These are phyloP conservation scores for Phytophthora ramorum DNA, from an alignment of 352 stramenopile genomes.

Conservation along the genomic window DNA sequence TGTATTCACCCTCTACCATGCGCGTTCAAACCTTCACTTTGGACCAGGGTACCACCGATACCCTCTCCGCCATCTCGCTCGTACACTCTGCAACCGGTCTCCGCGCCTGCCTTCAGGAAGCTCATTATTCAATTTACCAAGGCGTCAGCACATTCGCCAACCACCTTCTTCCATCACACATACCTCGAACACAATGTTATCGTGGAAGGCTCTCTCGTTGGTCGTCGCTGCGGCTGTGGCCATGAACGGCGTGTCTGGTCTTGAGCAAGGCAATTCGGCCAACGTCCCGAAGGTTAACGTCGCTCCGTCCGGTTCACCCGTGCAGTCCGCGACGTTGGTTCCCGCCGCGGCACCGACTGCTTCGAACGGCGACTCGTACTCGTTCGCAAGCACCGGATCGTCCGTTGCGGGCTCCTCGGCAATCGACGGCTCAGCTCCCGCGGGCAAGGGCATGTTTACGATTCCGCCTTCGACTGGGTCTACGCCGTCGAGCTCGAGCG, in stretches of 20 bases:
- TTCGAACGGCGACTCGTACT: constrained; percentile 1
- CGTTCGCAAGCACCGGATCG: constrained; percentile 16
- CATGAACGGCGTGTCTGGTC: constrained; percentile 16
- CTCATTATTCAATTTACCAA: constrained; percentile 33
- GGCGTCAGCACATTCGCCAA: constrained; percentile 2
- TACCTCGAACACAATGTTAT: constrained; percentile 11
- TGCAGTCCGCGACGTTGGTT: background rate
- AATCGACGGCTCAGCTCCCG: no score
- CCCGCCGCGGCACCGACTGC: constrained; percentile 5
- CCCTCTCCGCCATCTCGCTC: constrained; percentile 1
- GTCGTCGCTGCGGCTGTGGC: constrained; percentile 14
- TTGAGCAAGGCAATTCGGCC: constrained; percentile 19
- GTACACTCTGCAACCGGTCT: background rate
- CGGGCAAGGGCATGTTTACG: no score
- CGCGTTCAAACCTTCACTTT: background rate
- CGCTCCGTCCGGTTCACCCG: background rate
- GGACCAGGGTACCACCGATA: background rate
- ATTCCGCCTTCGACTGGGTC: constrained; percentile 6
- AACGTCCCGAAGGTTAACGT: background rate
- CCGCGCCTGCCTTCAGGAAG: background rate
- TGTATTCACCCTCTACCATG: constrained; percentile 13
- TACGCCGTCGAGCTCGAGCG: background rate
- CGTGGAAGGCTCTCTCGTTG: constrained; percentile 24
- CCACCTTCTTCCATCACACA: constrained; percentile 3
- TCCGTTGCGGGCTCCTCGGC: constrained; percentile 17